Percentiles rank a stretch among this genome's conserved stretches.
phyloP scores from a whole-genome alignment of 257 asterid species.

The Solanum lycopersicoides region DNA sequence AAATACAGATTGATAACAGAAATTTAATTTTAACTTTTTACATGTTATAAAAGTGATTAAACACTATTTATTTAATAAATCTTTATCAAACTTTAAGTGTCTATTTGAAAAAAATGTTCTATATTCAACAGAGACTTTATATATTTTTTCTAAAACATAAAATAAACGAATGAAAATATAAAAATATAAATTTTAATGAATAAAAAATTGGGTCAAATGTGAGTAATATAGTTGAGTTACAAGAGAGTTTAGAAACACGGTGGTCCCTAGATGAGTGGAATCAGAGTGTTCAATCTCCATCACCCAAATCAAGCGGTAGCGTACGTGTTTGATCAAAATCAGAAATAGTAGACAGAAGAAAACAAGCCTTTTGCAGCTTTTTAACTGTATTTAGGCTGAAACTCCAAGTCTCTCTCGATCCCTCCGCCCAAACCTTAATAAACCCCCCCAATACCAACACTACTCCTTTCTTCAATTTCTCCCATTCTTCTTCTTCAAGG shows the following conservation, averaged over 20 bases:
- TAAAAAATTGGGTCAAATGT: neutral
- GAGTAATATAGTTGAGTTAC: neutral
- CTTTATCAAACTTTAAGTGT: too few relatives aligned
- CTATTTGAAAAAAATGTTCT: too few relatives aligned
- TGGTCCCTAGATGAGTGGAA: neutral
- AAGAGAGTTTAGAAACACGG: neutral
- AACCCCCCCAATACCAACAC: neutral
- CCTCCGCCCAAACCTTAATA: slow-evolving; percentile 9
- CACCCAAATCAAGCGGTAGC: neutral
- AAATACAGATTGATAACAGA: too few relatives aligned
- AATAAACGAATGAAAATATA: too few relatives aligned
- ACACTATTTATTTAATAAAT: too few relatives aligned
- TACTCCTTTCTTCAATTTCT: neutral
- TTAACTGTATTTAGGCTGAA: slow-evolving; percentile 2
- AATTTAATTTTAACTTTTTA: too few relatives aligned
- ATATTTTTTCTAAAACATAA: too few relatives aligned
- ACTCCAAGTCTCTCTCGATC: slow-evolving; percentile 13
- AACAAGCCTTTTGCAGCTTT: neutral
- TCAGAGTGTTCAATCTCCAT: neutral
- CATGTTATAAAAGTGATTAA: too few relatives aligned
- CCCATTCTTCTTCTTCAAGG: neutral
- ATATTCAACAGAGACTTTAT: too few relatives aligned
- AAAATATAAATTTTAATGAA: too few relatives aligned
- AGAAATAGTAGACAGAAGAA: neutral
- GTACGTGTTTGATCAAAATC: slow-evolving; percentile 6